Percentiles rank a stretch among this genome's conserved stretches.
phyloP scores from a whole-genome alignment of 345 rosid species.

The Aquilaria sinensis region DNA sequence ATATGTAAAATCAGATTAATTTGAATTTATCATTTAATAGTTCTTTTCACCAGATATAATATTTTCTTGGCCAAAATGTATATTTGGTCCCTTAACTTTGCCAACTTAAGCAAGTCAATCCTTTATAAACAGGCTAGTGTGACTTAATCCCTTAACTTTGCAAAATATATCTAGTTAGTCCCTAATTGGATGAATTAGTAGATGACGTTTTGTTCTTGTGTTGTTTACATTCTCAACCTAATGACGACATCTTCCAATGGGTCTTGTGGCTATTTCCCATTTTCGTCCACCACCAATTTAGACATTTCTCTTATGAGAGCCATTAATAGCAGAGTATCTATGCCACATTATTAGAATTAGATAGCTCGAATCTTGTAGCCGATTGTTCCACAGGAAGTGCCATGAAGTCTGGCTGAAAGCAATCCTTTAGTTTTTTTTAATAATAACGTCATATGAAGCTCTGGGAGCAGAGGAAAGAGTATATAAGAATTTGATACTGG shows the following conservation, averaged over 20 bases:
- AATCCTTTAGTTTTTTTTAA: constrained; percentile 69
- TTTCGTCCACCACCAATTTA: constrained; percentile 12
- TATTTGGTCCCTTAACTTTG: no score
- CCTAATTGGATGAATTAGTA: no score
- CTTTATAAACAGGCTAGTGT: no score
- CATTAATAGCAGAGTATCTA: constrained; percentile 7
- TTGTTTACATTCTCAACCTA: constrained; percentile 81
- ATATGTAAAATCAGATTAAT: no score
- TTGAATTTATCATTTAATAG: no score
- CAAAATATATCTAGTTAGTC: no score
- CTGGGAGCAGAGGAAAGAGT: constrained; percentile 77
- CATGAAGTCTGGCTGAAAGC: constrained; percentile 33
- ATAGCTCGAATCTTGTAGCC: constrained; percentile 5
- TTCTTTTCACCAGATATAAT: no score
- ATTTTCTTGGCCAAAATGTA: no score
- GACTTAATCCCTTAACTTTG: no score
- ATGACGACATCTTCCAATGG: constrained; percentile 39
- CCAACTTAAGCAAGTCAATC: no score
- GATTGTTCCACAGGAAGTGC: constrained; percentile 9
- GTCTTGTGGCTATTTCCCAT: constrained; percentile 7
- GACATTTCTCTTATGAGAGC: constrained; percentile 10
- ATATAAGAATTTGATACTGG: constrained; percentile 84
- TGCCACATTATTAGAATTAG: constrained; percentile 21
- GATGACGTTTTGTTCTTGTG: constrained; percentile 24
- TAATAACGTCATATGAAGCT: constrained; percentile 88